Conservation (phyloP, 768 basidiomycete genomes). For the Melanogaster broomeanus region DNA sequence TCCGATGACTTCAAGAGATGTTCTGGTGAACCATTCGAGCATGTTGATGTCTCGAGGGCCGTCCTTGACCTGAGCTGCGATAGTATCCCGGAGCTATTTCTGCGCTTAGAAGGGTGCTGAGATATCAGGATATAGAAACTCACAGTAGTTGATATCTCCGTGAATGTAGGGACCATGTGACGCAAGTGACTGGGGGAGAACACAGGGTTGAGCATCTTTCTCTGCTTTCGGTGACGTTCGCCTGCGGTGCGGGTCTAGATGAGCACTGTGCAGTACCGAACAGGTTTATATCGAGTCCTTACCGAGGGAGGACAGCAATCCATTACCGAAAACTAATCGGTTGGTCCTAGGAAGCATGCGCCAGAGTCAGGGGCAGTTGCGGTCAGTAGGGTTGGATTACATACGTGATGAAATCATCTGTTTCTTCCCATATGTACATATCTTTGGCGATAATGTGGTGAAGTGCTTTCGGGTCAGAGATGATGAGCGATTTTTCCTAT, state of each 20-base stretch:
- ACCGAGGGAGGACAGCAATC: constrained; percentile 36
- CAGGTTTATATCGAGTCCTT: constrained; percentile 23
- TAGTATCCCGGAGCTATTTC: too few species aligned
- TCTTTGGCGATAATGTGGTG: constrained; percentile 51
- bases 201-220: constrained; percentile 47
- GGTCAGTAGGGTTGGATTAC: constrained; percentile 23
- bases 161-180: constrained; percentile 44
- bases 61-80: too few species aligned
- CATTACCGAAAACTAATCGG: constrained; percentile 48
- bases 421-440: too few species aligned
- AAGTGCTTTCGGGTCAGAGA: constrained; percentile 49
- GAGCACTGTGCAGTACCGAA: too few species aligned
- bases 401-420: constrained; percentile 47
- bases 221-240: too few species aligned
- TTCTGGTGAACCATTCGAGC: too few species aligned
- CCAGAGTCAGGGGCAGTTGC: not conserved
- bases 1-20: constrained; percentile 46
- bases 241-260: too few species aligned
- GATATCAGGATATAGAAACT: too few species aligned
- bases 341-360: too few species aligned
- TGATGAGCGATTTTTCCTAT: constrained; percentile 48
- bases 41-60: too few species aligned
- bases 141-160: constrained; percentile 47
- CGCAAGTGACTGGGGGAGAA: constrained; percentile 50
- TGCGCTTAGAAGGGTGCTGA: too few species aligned